These are phyloP conservation scores for Berkeleyomyces basicola DNA, from an alignment of 2,329 filamentous ascomycete species.

Conservation along the genomic window DNA sequence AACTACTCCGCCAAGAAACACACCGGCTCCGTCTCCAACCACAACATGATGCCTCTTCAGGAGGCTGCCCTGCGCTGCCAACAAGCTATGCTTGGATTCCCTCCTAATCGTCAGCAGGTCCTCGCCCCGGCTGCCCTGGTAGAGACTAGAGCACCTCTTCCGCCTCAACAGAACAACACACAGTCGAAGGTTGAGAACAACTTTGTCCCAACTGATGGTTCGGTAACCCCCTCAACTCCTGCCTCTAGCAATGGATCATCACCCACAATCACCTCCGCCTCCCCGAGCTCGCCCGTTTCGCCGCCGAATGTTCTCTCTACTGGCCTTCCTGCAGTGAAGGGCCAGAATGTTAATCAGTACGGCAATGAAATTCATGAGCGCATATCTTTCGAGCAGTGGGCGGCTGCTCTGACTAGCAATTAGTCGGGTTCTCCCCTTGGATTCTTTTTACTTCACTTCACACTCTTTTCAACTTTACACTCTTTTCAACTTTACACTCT, in stretches of 20 bases:
- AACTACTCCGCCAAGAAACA: constrained; percentile 16
- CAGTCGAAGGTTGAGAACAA: background rate
- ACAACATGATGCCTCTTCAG: constrained; percentile 26
- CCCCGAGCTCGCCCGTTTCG: constrained; percentile 30
- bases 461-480: background rate
- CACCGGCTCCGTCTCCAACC: constrained; percentile 26
- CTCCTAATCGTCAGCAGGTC: constrained; percentile 14
- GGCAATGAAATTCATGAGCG: constrained; percentile 10
- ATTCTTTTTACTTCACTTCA: background rate
- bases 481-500: background rate
- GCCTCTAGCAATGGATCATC: constrained; percentile 18
- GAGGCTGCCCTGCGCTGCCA: constrained; percentile 16
- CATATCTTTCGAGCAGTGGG: constrained; percentile 6
- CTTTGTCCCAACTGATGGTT: constrained; percentile 11
- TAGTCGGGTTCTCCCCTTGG: background rate
- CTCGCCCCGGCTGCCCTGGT: background rate
- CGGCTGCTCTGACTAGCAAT: constrained; percentile 6
- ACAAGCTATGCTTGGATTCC: constrained; percentile 13
- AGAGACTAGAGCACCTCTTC: background rate
- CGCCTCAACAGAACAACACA: background rate
- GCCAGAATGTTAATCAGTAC: constrained; percentile 5
- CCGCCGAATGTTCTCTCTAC: constrained; percentile 16
- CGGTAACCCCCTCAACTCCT: constrained; percentile 19
- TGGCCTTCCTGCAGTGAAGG: background rate
- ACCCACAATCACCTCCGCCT: constrained; percentile 25